phyloP scores from a whole-genome alignment of 2,329 filamentous ascomycete species.

The Colletotrichum melonis region DNA sequence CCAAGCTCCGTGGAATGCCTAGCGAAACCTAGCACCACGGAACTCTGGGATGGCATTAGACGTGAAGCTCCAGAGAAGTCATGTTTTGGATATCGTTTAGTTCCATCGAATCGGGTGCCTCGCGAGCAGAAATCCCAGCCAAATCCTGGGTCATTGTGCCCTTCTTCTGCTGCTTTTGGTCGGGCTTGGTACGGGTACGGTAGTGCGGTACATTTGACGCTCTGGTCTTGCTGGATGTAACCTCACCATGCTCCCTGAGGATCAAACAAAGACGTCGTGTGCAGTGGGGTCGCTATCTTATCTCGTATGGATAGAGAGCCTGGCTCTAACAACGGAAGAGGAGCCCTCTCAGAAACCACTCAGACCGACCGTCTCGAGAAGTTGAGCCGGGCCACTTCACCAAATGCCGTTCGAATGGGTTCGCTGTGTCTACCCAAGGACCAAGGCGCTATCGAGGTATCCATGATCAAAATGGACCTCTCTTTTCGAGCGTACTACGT shows the following conservation, averaged over 20 bases:
- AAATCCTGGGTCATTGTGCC: background rate
- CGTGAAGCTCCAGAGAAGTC: background rate
- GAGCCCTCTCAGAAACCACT: background rate
- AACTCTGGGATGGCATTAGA: background rate
- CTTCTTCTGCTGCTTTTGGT: background rate
- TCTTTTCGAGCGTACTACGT: background rate
- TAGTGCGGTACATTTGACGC: background rate
- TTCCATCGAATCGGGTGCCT: slow-evolving; percentile 16
- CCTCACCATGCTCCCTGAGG: slow-evolving; percentile 18
- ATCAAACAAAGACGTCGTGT: background rate
- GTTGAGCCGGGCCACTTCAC: slow-evolving; percentile 1
- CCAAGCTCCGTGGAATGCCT: background rate
- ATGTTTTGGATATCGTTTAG: background rate
- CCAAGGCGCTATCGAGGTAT: background rate
- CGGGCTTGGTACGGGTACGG: background rate
- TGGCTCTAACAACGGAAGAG: background rate
- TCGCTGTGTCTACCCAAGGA: background rate
- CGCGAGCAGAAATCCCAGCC: background rate
- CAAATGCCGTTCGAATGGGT: slow-evolving; percentile 4
- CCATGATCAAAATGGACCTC: too few species aligned
- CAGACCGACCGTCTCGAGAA: background rate
- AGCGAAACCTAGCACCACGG: background rate
- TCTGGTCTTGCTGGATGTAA: slow-evolving; percentile 3
- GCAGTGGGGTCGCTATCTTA: background rate
- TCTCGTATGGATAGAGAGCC: background rate